Evolutionary conservation across 768 basidiomycete species (phyloP), one percentile per base, ranked within the genome.

Genomic region (Filobasidium wieringae): DNA sequence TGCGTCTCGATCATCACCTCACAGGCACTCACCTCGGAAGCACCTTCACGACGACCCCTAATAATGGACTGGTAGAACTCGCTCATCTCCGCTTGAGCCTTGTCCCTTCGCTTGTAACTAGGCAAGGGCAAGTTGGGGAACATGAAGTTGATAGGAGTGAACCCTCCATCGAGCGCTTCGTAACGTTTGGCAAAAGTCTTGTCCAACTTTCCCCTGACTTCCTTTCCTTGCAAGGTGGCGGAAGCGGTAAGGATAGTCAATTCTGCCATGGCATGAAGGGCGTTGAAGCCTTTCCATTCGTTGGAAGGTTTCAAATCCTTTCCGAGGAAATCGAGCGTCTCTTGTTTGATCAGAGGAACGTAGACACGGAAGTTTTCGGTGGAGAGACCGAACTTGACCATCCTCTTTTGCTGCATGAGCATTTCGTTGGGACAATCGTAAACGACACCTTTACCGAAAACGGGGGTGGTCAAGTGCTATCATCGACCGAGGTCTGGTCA

Each of bases 351-450:
- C 81, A 88, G 84, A 51, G 82, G 82, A 49, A 81, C 78, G 71
- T 99, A 97, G 30, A 83, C 79, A 40, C 84, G 82, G 73, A 99
- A 83, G 74, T 92, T 92, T 27, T 97, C 92, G 12, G 82, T 83
- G 11, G 90, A 87, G 22, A 99, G 82, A 24, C 95, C 92, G 61
- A 90, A 84, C 77, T 99, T 99, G 74, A 97, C 73, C 69, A 96
- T 96, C 71, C 86, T 87, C 80, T 99, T 99, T 74, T 99, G 95
- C 68, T 99, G 91, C 92, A 99, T 97, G 74, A 99, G 84, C 43
- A 87, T 76, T 47, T 92, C 87, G 73, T 97, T 97, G 31, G 95
- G 93, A 51, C 88, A 84, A 66, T 97, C 95, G 72, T 97, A 99
- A 11, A 96, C 92, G 45, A 99, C 95, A 47, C 88, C 92, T 69